phyloP scores from a whole-genome alignment of 2,329 filamentous ascomycete genomes.

The Fusarium guadeloupense region DNA sequence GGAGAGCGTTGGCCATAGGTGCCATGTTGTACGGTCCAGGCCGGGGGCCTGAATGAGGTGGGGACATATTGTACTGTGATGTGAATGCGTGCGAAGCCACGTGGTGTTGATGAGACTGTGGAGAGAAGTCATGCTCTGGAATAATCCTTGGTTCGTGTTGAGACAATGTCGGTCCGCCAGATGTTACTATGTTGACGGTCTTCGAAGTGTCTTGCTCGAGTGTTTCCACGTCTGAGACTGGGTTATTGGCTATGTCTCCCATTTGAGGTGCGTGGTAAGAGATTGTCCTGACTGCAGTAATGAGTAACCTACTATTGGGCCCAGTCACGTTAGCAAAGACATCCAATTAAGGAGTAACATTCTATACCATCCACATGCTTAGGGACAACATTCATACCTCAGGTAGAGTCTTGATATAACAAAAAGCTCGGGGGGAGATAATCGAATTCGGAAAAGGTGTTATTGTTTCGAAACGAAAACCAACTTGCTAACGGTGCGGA shows the following conservation, averaged over 20 bases:
- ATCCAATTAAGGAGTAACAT: background rate
- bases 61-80: slow-evolving; percentile 55
- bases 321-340: slow-evolving; percentile 12
- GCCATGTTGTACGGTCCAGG: slow-evolving; percentile 58
- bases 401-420: background rate
- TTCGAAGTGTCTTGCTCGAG: slow-evolving; percentile 17
- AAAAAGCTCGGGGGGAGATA: background rate
- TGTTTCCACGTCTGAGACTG: slow-evolving; percentile 22
- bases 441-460: slow-evolving; percentile 1
- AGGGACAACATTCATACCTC: slow-evolving; percentile 9
- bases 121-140: slow-evolving; percentile 37
- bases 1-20: slow-evolving; percentile 56
- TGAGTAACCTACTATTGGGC: background rate
- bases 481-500: slow-evolving; percentile 8
- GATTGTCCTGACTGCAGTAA: slow-evolving; percentile 1
- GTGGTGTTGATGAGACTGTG: slow-evolving; percentile 41
- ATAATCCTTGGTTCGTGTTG: slow-evolving; percentile 17
- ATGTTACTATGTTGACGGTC: slow-evolving; percentile 4
- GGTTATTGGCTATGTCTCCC: slow-evolving; percentile 37
- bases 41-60: slow-evolving; percentile 33
- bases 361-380: background rate
- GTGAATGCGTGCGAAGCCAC: slow-evolving; percentile 51
- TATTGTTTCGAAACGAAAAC: background rate
- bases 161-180: slow-evolving; percentile 7
- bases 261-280: slow-evolving; percentile 20